Base-by-base conservation (phyloP, 257 asterid species). In the Ballota nigra region DNA sequence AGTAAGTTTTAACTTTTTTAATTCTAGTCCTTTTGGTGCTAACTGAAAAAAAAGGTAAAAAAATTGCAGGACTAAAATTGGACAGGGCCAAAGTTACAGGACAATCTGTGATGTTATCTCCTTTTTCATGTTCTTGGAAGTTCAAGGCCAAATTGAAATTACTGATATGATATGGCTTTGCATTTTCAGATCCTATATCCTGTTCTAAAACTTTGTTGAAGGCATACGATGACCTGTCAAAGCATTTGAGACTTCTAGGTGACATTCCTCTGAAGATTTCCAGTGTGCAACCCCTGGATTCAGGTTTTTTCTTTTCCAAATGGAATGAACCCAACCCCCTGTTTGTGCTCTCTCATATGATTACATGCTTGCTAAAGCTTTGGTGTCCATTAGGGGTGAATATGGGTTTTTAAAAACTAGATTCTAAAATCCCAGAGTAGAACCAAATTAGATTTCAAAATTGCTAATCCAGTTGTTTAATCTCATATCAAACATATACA, bases 221-320 rank as follows among this genome's bases (percentile, higher is more conserved):
- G 77, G 97, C 97, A 69, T 88, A 71, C 72, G 97, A 94, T 72
- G 92, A 84, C 69, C 86, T 94, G 68, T 88, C 99, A 70, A 89
- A 92, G 86, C 87, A 85, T 68, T 80, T 94, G 84, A 89, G 96
- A 31, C 85, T 76, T 81, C 95, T 94, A 23, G 84, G 81, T 64
- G 96, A 87, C 83, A 88, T 94, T 75, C 99, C 99, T 61, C 78
- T 94, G 57, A 89, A 22, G 86, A 78, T 94, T 78, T 91, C 98
- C 73, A 89, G 96, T 43, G 99, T 94, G 81, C 99, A 89, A 83
- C 92, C 98, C 77, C 80, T 91, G 72, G 90, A 88, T 77, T 79
- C 99, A 89, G 98, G 99, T 94, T 76, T 72, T 76, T 72, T 1
- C 58, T 71, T 51, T 75, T 74, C 40, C 45, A 38, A 58, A 61